Conservation (phyloP, 441 rosid species). For the Populus hybrid region DNA sequence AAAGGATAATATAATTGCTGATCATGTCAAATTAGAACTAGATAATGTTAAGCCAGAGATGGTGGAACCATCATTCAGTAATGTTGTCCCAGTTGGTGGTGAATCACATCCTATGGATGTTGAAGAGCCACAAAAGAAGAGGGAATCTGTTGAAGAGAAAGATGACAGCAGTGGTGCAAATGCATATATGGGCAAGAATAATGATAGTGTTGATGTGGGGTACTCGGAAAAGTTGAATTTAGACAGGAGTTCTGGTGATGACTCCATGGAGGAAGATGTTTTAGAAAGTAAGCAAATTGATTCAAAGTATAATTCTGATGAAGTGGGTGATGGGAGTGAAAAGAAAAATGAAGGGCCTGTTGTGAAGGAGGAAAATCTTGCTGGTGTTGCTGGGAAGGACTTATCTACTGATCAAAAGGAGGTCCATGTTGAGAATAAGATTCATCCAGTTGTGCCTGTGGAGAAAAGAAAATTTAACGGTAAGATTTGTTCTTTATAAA, state of each 20-base stretch:
- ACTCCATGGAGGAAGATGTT: slow-evolving; percentile 92
- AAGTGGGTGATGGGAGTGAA: slow-evolving; percentile 47
- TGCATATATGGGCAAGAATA: slow-evolving; percentile 68
- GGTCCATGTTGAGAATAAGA: slow-evolving; percentile 34
- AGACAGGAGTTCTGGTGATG: slow-evolving; percentile 98
- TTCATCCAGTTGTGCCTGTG: slow-evolving; percentile 35
- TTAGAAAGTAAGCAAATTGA: slow-evolving; percentile 73
- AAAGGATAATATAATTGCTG: slow-evolving; percentile 96
- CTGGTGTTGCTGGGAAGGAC: slow-evolving; percentile 48
- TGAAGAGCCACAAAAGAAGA: slow-evolving; percentile 72
- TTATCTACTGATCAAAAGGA: slow-evolving; percentile 39
- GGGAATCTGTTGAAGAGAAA: slow-evolving; percentile 70
- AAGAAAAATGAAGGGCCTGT: slow-evolving; percentile 34
- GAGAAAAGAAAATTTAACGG: slow-evolving; percentile 90
- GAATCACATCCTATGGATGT: slow-evolving; percentile 92
- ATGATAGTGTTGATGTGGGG: slow-evolving; percentile 60
- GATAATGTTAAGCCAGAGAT: slow-evolving; percentile 85
- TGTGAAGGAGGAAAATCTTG: slow-evolving; percentile 44
- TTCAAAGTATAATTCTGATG: slow-evolving; percentile 54
- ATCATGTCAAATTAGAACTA: slow-evolving; percentile 93
- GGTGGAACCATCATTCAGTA: slow-evolving; percentile 72
- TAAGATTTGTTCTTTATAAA: slow-evolving; percentile 29
- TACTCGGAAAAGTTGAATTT: slow-evolving; percentile 90
- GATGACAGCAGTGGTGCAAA: slow-evolving; percentile 56
- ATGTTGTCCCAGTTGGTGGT: slow-evolving; percentile 55